These are phyloP conservation scores for Talaromyces sp. DNA, from an alignment of 2,329 filamentous ascomycete species.

Conservation along the genomic window DNA sequence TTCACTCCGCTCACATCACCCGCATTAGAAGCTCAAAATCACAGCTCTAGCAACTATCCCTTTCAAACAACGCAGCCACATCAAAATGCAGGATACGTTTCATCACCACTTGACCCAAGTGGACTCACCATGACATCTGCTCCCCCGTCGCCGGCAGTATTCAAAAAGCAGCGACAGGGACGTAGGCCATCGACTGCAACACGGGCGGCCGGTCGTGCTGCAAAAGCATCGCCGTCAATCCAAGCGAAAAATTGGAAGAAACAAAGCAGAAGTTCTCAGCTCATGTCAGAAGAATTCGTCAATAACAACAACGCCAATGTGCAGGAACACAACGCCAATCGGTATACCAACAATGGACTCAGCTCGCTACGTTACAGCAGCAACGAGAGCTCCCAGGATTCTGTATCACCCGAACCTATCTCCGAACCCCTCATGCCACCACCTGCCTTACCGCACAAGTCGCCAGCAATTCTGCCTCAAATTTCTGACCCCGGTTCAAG, in stretches of 20 bases:
- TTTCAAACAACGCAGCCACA: conserved; percentile 35
- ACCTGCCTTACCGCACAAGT: conserved; percentile 45
- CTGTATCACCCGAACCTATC: conserved; percentile 49
- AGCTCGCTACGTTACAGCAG: conserved; percentile 35
- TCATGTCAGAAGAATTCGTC: conserved; percentile 34
- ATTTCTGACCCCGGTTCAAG: conserved; percentile 31
- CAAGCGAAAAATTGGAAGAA: conserved; percentile 39
- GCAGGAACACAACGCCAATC: conserved; percentile 32
- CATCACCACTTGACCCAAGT: conserved; percentile 40
- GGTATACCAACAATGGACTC: conserved; percentile 25
- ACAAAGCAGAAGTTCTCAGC: conserved; percentile 27
- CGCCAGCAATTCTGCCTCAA: conserved; percentile 38
- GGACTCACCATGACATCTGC: conserved; percentile 30
- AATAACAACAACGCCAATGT: conserved; percentile 27
- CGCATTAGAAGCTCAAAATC: conserved; percentile 47
- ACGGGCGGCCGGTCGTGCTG: conserved; percentile 33
- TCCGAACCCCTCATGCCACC: conserved; percentile 51
- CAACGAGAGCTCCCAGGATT: conserved; percentile 47
- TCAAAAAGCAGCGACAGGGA: conserved; percentile 38
- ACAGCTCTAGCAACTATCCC: conserved; percentile 34
- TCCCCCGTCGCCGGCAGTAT: conserved; percentile 32
- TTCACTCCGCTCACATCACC: conserved; percentile 51
- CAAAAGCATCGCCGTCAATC: conserved; percentile 45
- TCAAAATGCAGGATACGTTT: conserved; percentile 37
- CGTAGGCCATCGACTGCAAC: conserved; percentile 36